Evolutionary conservation across 1,284 basidiomycete genomes (phyloP).

Genomic region (Cryptococcus sp.): DNA sequence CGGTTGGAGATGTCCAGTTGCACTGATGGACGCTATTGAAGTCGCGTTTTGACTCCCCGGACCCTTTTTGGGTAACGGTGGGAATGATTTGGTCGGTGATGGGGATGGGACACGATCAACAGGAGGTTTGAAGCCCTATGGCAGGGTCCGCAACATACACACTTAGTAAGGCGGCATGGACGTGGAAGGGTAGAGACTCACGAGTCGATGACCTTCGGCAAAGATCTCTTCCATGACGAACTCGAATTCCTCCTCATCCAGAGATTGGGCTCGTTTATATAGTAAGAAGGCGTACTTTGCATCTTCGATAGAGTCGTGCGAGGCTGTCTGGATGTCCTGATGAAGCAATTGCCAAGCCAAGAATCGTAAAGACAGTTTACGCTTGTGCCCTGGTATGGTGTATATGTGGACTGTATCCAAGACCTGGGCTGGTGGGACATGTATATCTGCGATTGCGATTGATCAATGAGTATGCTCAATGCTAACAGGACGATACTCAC

Average conservation of each 20-base stretch:
- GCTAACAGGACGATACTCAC: constrained; percentile 57
- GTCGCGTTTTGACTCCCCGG: background rate
- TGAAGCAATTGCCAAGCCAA: constrained; percentile 89
- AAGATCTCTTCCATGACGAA: constrained; percentile 77
- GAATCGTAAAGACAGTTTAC: constrained; percentile 90
- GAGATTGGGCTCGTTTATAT: constrained; percentile 79
- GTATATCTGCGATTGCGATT: constrained; percentile 68
- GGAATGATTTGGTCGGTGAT: constrained; percentile 10
- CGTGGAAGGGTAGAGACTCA: constrained; percentile 19
- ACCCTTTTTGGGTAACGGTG: constrained; percentile 2
- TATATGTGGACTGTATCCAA: constrained; percentile 97
- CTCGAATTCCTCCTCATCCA: constrained; percentile 69
- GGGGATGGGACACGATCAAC: constrained; percentile 5
- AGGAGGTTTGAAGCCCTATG: constrained; percentile 41
- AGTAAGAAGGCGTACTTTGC: constrained; percentile 83
- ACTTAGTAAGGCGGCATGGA: background rate
- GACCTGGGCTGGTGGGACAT: constrained; percentile 91
- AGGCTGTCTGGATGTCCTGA: constrained; percentile 87
- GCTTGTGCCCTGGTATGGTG: constrained; percentile 75
- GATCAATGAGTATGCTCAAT: background rate
- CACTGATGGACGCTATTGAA: no score
- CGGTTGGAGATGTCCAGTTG: background rate
- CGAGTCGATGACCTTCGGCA: constrained; percentile 56
- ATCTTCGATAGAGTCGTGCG: constrained; percentile 96
- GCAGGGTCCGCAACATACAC: background rate